A percentile compares a stretch with the other conserved stretches of the same genome.
Conservation (phyloP, 305 asterid genomes). For the Coffea humblotiana region DNA sequence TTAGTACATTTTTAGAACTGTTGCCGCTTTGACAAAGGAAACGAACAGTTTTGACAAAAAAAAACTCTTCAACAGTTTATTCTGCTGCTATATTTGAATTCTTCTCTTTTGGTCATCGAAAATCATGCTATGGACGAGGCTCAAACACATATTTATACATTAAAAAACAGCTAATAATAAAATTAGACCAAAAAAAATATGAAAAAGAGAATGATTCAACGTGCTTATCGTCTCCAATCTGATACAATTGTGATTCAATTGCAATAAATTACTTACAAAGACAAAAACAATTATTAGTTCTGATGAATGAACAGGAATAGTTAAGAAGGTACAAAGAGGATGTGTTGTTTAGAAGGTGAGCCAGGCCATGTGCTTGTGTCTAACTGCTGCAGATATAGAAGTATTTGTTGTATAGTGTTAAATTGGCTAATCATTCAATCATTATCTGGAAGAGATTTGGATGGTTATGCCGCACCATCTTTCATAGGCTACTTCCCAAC, state of each 20-base stretch:
- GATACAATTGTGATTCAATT: background rate
- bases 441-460: no score
- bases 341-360: background rate
- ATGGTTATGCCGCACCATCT: background rate
- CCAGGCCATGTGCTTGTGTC: slow-evolving; percentile 15
- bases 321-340: slow-evolving; percentile 21
- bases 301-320: background rate
- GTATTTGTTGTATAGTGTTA: background rate
- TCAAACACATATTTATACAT: no score
- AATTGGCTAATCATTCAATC: no score
- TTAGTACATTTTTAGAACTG: no score
- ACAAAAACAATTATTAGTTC: background rate
- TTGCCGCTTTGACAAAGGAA: no score
- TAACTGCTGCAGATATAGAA: background rate
- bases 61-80: no score
- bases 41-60: no score
- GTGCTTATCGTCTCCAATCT: background rate
- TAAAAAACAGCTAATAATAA: background rate
- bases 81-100: no score
- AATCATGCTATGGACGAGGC: no score
- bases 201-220: no score
- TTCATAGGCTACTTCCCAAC: background rate
- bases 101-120: no score
- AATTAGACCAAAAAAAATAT: no score
- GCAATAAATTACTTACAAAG: background rate